Conservation (phyloP, 345 rosid genomes). For the Ricinus communis region DNA sequence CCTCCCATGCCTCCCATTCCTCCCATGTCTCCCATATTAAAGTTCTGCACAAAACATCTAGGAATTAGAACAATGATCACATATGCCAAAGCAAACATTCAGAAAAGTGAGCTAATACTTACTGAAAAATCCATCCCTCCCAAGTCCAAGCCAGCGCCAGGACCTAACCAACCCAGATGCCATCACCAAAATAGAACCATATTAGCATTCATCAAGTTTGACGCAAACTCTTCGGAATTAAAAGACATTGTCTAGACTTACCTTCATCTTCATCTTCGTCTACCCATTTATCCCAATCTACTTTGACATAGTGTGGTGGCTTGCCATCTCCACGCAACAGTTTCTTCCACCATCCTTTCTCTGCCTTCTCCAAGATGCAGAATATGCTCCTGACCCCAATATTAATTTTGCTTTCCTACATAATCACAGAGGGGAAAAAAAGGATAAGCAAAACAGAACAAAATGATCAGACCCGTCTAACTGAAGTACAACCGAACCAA, state of each 20-base stretch:
- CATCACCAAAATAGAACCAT: not conserved
- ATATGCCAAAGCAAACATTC: not conserved
- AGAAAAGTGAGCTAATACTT: constrained; percentile 18
- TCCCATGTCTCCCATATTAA: constrained; percentile 42
- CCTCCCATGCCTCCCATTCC: constrained; percentile 42
- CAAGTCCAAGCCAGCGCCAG: constrained; percentile 47
- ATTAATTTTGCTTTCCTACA: constrained; percentile 56
- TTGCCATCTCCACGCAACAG: constrained; percentile 46
- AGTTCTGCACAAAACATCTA: constrained; percentile 30
- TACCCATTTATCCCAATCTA: constrained; percentile 69
- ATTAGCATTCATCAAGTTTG: not conserved
- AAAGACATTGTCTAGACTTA: not conserved
- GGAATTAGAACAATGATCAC: constrained; percentile 2
- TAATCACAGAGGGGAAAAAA: not conserved
- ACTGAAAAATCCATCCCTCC: constrained; percentile 86
- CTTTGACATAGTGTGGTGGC: constrained; percentile 49
- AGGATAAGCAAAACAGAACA: not conserved
- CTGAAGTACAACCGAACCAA: too few relatives aligned
- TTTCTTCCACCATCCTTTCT: constrained; percentile 60
- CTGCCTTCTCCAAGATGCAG: constrained; percentile 50
- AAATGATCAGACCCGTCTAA: not conserved
- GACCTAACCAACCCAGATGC: constrained; percentile 39
- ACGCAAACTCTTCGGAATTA: not conserved
- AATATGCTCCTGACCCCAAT: constrained; percentile 42
- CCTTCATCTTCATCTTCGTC: constrained; percentile 53